A percentile compares a stretch with the other conserved stretches of the same genome.
Conservation (phyloP, 306 rosid species). For the Dicorynia guianensis region DNA sequence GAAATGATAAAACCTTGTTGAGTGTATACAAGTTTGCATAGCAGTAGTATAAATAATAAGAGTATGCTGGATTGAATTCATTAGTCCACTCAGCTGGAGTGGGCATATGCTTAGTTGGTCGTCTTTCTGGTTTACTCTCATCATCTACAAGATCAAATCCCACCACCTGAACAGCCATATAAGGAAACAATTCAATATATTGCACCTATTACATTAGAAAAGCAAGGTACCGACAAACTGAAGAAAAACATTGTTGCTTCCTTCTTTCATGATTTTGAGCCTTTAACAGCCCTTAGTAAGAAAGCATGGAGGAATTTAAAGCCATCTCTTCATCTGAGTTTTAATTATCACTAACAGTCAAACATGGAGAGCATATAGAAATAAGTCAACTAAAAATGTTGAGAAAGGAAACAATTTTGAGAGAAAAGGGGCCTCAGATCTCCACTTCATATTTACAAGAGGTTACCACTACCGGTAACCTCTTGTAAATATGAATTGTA, state of each 20-base stretch:
- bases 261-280: slow-evolving; percentile 12
- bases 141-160: slow-evolving; percentile 90
- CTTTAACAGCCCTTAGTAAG: slow-evolving; percentile 8
- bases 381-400: not conserved
- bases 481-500: not conserved
- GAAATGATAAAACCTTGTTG: slow-evolving; percentile 68
- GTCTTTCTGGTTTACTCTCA: slow-evolving; percentile 92
- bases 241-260: not conserved
- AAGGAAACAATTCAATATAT: slow-evolving; percentile 32
- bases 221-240: slow-evolving; percentile 2
- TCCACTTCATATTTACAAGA: not conserved
- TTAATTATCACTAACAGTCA: slow-evolving; percentile 15
- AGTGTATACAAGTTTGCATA: slow-evolving; percentile 79
- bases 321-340: not conserved
- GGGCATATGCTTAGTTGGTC: slow-evolving; percentile 95
- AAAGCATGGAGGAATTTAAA: not conserved
- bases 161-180: slow-evolving; percentile 62
- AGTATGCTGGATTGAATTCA: slow-evolving; percentile 85
- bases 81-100: slow-evolving; percentile 85
- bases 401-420: slow-evolving; percentile 4
- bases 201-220: slow-evolving; percentile 1
- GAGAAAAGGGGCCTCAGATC: slow-evolving; percentile 1
- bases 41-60: slow-evolving; percentile 81
- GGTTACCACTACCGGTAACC: not conserved
- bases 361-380: slow-evolving; percentile 16